These are phyloP conservation scores for Ilyonectria mors-panacis DNA, from an alignment of 2,329 filamentous ascomycete genomes.

Conservation along the genomic window DNA sequence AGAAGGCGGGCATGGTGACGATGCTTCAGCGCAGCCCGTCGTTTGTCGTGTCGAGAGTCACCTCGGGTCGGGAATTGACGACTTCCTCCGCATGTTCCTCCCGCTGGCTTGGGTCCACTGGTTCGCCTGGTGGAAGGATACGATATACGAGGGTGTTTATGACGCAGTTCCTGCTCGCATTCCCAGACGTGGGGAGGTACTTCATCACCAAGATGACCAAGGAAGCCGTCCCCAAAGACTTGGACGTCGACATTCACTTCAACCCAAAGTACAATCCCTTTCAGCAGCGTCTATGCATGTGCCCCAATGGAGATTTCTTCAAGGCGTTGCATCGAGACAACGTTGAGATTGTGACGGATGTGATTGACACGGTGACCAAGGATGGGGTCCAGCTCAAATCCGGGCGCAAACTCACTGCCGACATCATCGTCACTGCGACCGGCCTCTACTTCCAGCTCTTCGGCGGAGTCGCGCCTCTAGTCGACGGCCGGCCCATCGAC, in stretches of 20 bases:
- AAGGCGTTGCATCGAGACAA: slow-evolving; percentile 62
- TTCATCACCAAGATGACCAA: slow-evolving; percentile 60
- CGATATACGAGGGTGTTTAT: slow-evolving; percentile 63
- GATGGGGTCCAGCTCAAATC: slow-evolving; percentile 64
- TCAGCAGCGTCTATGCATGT: slow-evolving; percentile 83
- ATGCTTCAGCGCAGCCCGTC: slow-evolving; percentile 86
- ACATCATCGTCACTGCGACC: slow-evolving; percentile 80
- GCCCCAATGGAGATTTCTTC: slow-evolving; percentile 71
- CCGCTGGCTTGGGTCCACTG: slow-evolving; percentile 62
- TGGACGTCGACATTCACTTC: slow-evolving; percentile 74
- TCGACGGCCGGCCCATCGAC: slow-evolving; percentile 68
- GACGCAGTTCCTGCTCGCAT: slow-evolving; percentile 47
- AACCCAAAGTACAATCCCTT: slow-evolving; percentile 76
- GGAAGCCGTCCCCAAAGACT: slow-evolving; percentile 65
- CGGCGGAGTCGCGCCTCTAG: slow-evolving; percentile 64
- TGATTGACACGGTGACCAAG: slow-evolving; percentile 65
- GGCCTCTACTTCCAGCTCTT: slow-evolving; percentile 73
- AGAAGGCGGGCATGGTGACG: slow-evolving; percentile 77
- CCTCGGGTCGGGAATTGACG: slow-evolving; percentile 55
- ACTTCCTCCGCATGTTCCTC: slow-evolving; percentile 59
- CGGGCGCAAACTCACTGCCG: slow-evolving; percentile 68
- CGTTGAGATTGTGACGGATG: slow-evolving; percentile 65
- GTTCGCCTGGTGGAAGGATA: slow-evolving; percentile 64
- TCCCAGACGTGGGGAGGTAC: slow-evolving; percentile 43
- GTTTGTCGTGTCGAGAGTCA: slow-evolving; percentile 73